phyloP scores from a whole-genome alignment of 306 rosid species.

The Dalbergia oliveri region DNA sequence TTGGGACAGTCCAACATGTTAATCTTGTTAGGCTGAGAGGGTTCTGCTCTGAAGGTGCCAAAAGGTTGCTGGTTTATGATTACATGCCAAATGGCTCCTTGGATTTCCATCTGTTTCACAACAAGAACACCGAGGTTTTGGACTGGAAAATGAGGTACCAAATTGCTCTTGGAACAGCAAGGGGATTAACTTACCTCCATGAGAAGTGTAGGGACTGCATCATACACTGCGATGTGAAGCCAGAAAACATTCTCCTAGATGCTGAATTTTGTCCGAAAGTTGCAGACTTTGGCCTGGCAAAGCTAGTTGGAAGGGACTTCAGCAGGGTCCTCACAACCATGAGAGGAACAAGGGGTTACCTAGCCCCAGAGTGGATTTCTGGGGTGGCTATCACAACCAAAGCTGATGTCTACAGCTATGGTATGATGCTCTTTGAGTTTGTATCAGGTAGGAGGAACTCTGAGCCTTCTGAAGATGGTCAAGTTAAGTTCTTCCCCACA shows the following conservation, averaged over 20 bases:
- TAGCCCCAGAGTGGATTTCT: constrained; percentile 77
- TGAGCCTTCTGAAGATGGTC: constrained; percentile 50
- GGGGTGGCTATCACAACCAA: constrained; percentile 60
- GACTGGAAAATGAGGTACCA: constrained; percentile 81
- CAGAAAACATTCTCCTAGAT: constrained; percentile 69
- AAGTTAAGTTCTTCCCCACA: constrained; percentile 49
- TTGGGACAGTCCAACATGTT: constrained; percentile 86
- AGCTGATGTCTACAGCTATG: constrained; percentile 65
- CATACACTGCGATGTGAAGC: constrained; percentile 75
- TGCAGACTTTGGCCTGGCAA: constrained; percentile 72
- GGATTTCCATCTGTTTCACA: constrained; percentile 62
- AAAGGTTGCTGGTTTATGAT: constrained; percentile 77
- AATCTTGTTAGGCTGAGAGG: constrained; percentile 84
- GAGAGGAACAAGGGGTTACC: constrained; percentile 80
- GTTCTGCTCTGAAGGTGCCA: constrained; percentile 75
- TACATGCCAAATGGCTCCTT: constrained; percentile 86
- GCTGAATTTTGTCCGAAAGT: constrained; percentile 52
- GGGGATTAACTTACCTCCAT: constrained; percentile 65
- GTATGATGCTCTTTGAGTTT: constrained; percentile 66
- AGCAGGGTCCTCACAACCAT: constrained; percentile 64
- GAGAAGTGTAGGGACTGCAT: constrained; percentile 67
- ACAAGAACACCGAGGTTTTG: constrained; percentile 46
- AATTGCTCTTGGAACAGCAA: constrained; percentile 62
- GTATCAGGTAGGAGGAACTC: constrained; percentile 62
- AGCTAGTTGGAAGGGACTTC: constrained; percentile 62